phyloP scores from a whole-genome alignment of 208 protist genomes.

The Wallacemonas sp. region DNA sequence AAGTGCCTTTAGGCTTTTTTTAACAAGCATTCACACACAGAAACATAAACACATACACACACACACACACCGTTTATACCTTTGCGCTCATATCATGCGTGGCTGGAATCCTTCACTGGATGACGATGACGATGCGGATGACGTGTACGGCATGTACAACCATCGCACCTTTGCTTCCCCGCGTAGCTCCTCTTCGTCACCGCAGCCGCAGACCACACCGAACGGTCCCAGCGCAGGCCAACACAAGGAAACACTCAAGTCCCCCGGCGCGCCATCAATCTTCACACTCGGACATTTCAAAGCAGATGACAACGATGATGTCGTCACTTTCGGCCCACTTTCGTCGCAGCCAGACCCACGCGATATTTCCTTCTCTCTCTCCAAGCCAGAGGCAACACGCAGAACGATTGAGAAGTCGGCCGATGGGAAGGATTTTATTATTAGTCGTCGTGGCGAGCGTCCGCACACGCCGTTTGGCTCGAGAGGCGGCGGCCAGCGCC shows the following conservation, averaged over 20 bases:
- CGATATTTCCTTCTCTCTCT: conserved; percentile 10
- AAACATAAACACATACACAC: not conserved
- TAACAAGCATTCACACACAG: too few relatives aligned
- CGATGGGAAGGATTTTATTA: not conserved
- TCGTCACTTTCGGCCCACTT: not conserved
- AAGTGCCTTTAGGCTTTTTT: too few relatives aligned
- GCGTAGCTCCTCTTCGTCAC: not conserved
- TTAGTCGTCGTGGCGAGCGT: not conserved
- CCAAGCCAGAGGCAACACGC: conserved; percentile 3
- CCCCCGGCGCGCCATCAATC: not conserved
- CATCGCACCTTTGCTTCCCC: not conserved
- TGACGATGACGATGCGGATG: conserved; percentile 10
- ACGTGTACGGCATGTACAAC: not conserved
- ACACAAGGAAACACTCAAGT: conserved; percentile 11
- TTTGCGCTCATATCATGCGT: not conserved
- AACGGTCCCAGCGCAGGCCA: too few relatives aligned
- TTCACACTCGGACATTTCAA: not conserved
- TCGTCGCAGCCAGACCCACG: not conserved
- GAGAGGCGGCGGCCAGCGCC: not conserved
- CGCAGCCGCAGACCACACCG: not conserved
- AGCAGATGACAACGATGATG: not conserved
- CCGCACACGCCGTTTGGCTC: conserved; percentile 7
- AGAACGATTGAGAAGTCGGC: not conserved
- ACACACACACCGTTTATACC: not conserved
- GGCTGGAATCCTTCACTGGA: not conserved